A percentile compares a stretch with the other conserved stretches of the same genome.
Conservation (phyloP, 202 grass and related monocot genomes). For the Zizania palustris region DNA sequence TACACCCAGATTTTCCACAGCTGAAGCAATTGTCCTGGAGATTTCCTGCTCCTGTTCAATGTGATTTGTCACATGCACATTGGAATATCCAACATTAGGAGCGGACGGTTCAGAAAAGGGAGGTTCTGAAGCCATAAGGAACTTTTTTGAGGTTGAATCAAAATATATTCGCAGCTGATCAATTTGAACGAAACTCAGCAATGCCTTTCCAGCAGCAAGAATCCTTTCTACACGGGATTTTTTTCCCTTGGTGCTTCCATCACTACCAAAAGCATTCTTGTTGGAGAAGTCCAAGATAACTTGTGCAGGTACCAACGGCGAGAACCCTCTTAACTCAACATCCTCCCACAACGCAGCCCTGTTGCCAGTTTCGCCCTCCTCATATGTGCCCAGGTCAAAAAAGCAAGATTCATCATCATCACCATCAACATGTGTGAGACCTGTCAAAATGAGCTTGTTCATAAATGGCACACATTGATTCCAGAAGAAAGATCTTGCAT, state of each 20-base stretch:
- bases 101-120: conserved; percentile 37
- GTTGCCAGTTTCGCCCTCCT: conserved; percentile 67
- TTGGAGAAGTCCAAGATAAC: conserved; percentile 78
- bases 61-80: conserved; percentile 13
- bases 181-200: conserved; percentile 56
- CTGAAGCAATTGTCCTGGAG: conserved; percentile 24
- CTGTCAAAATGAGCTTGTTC: conserved; percentile 64
- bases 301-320: conserved; percentile 65
- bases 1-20: conserved; percentile 34
- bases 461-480: conserved; percentile 63
- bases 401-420: conserved; percentile 71
- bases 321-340: conserved; percentile 75
- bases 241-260: conserved; percentile 57
- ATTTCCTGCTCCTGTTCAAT: conserved; percentile 35
- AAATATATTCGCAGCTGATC: conserved; percentile 68
- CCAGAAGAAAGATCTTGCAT: conserved; percentile 71
- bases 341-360: conserved; percentile 69
- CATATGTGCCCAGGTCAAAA: conserved; percentile 73
- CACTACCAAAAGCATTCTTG: conserved; percentile 51
- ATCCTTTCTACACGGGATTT: conserved; percentile 67
- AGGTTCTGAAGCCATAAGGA: conserved; percentile 51
- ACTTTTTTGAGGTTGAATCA: conserved; percentile 58
- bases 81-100: not conserved
- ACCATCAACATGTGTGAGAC: conserved; percentile 50
- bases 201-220: conserved; percentile 60